Evolutionary conservation across 371 early-diverging fungal species (phyloP), one percentile per base, ranked within the genome.

Genomic region (Rhizopus delemar): DNA sequence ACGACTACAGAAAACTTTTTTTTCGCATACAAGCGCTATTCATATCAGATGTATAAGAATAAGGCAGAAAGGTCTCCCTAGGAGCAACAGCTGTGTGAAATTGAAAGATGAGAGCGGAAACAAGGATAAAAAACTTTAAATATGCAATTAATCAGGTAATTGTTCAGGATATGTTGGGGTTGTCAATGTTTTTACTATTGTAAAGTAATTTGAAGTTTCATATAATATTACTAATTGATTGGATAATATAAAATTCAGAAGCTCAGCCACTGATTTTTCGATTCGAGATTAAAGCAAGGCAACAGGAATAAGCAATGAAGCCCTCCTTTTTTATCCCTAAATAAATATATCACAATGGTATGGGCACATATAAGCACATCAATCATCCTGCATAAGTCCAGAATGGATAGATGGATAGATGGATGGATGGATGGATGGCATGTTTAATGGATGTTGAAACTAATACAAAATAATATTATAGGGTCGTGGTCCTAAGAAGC

Each of bases 401-500:
- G 41, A 22, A 63, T 56, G 22, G 13, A 38, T 65, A 45, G 33
- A 63, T 56, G 22, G 13, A 38, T 65, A 16, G 63, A 58, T 59
- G 56, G 57, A 65, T 41, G 50, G 15, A 65, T 41, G 50, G 15
- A 57, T 22, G 22, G 22, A 22, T 22, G 22, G 22, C 22, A 22
- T 38, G 39, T 38, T 38, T 33, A 51, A 15, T 38, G 13, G 39
- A 38, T 8, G 13, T 2, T 13, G 39, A 38, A 6, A 38, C 13
- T 11, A 38, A 38, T 13, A 11, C 2, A 22, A 22, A 13, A 38
- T 13, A 11, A 38, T 38, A 38, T 38, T 62, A 48, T 82, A 93
- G 97, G 92, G 91, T 83, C 93, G 98, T 78, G 99, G 99, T 83
- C 98, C 97, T 69, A 95, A 93, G 86, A 98, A 99, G 88, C 99